Base-by-base conservation (phyloP, 1,139 yeast species). In the Debaryomycetaceae sp. region DNA sequence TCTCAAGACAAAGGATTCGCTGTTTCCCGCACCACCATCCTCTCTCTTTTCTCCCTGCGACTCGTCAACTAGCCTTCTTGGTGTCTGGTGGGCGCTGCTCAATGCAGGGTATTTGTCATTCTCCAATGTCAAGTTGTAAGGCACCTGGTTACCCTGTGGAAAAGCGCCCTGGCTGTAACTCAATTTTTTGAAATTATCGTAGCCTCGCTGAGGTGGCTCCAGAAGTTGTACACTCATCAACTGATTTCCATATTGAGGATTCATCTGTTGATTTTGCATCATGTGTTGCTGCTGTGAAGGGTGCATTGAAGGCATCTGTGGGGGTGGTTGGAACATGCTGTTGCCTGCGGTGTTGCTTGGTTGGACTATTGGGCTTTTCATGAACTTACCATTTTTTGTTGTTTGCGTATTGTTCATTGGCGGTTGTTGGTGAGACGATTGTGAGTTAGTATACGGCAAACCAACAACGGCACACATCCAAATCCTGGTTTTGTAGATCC, bases 401-500 rank as follows among this genome's bases (percentile, higher is more conserved):
- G 36, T 27, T 9, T 24, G 34, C 14, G 11, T 23, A 17, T 23
- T 35, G 22, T 8, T 31, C 11, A 6, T 8, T 8, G 14, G 13
- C 36, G 39, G 48, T 8, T 38, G 45, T 31, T 45, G 49, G 14
- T 31, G 23, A 6, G 9, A 5, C 17, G 34, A 20, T 17, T 47
- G 45, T 17, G 42, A 44, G 17, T 49, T 42, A 17, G 44, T 46
- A 50, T 56, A 65, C 11, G 72, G 71, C 34, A 64, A 54, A 6
- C 71, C 72, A 47, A 55, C 60, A 23, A 90, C 89, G 4, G 97
- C 95, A 71, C 97, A 91, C 83, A 91, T 81, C 99, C 99, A 95
- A 57, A 93, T 93, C 57, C 99, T 78, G 1, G 98, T 93, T 68
- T 93, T 93, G 76, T 90, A 93, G 47, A 89, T 86, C 58, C 95